Percentiles rank a stretch among this genome's conserved stretches.
These are phyloP conservation scores for Pisolithus tinctorius DNA, from an alignment of 768 basidiomycete species.

Conservation along the genomic window DNA sequence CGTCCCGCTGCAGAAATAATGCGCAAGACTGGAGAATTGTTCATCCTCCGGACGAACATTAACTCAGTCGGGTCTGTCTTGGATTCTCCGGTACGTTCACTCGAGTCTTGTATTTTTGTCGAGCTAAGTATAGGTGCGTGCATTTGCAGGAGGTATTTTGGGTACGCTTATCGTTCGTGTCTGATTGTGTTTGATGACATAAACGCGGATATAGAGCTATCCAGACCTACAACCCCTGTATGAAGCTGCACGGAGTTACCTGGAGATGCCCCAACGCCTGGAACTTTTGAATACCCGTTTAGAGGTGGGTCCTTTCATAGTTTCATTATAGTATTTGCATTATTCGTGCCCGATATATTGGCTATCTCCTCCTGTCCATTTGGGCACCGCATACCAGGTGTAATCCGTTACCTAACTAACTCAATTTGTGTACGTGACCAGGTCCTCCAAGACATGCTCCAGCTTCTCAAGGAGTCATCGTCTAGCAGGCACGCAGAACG, in stretches of 20 bases:
- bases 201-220: slow-evolving; percentile 55
- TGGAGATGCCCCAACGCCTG: slow-evolving; percentile 92
- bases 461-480: slow-evolving; percentile 90
- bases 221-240: slow-evolving; percentile 95
- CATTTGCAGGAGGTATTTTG: slow-evolving; percentile 80
- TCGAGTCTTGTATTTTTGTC: not conserved
- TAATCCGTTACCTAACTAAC: too few species aligned
- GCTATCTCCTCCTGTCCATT: not conserved
- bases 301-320: slow-evolving; percentile 46
- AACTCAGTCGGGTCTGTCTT: slow-evolving; percentile 95
- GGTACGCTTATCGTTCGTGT: slow-evolving; percentile 40
- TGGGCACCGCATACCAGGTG: not conserved
- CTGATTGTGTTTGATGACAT: slow-evolving; percentile 10
- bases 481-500: slow-evolving; percentile 87
- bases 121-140: not conserved
- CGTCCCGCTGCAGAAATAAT: slow-evolving; percentile 65
- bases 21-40: slow-evolving; percentile 94
- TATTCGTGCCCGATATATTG: not conserved
- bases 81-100: slow-evolving; percentile 75
- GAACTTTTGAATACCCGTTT: slow-evolving; percentile 91
- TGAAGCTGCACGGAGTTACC: slow-evolving; percentile 87
- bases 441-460: slow-evolving; percentile 96
- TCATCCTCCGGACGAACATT: slow-evolving; percentile 89
- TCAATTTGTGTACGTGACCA: slow-evolving; percentile 19
- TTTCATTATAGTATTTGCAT: too few species aligned